Conservation (phyloP, 169 alveolate genomes). For the Nephromyces sp. region DNA sequence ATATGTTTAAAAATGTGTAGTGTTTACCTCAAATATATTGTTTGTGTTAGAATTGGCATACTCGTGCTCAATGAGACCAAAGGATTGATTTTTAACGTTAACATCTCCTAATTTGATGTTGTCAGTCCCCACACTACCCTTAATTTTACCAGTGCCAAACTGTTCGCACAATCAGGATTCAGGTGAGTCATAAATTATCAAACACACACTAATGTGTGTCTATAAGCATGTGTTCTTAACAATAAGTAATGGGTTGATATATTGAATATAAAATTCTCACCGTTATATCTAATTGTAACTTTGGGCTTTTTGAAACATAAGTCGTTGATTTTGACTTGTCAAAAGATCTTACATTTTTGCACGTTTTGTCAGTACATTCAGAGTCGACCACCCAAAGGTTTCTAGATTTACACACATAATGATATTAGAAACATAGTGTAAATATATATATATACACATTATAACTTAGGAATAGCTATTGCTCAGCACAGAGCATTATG, state of each 20-base stretch:
- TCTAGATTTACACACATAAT: conserved; percentile 8
- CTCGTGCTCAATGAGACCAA: conserved; percentile 69
- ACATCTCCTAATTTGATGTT: conserved; percentile 56
- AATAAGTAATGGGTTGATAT: too few species aligned
- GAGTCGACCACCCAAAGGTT: conserved; percentile 53
- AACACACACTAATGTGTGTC: too few species aligned
- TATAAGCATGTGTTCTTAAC: too few species aligned
- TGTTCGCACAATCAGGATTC: too few species aligned
- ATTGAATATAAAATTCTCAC: too few species aligned
- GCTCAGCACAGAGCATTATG: not conserved
- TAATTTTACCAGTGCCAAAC: conserved; percentile 76
- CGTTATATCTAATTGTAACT: conserved; percentile 49
- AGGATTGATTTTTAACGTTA: conserved; percentile 50
- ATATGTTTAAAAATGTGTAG: too few species aligned
- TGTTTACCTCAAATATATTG: conserved; percentile 47
- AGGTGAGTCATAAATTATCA: too few species aligned
- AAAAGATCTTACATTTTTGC: conserved; percentile 34
- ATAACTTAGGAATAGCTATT: not conserved
- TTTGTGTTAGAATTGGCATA: conserved; percentile 20
- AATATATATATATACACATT: not conserved
- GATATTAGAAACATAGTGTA: not conserved
- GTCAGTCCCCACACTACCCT: conserved; percentile 63
- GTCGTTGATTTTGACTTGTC: conserved; percentile 36
- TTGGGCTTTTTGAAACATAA: conserved; percentile 31
- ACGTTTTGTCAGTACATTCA: conserved; percentile 37